Conservation (phyloP, 2,329 filamentous ascomycete species). For the Penicillium psychrosexuale region DNA sequence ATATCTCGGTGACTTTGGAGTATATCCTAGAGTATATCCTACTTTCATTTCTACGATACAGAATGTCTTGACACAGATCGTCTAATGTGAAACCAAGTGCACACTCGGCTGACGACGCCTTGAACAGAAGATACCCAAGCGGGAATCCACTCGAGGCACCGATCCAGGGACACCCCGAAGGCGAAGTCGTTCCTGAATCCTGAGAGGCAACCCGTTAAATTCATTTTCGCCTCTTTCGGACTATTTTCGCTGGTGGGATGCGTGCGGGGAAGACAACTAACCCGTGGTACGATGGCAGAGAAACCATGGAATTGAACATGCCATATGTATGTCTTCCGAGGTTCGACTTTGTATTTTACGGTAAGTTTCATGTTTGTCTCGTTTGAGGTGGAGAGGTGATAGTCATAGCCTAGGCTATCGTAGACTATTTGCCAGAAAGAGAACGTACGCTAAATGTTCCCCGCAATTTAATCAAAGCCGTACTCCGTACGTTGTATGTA, state of each 20-base stretch:
- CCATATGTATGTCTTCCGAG: not conserved
- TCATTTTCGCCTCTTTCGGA: not conserved
- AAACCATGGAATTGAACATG: not conserved
- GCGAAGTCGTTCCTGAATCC: constrained; percentile 2
- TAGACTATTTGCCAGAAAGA: not conserved
- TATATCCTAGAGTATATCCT: not conserved
- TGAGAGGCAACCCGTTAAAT: not conserved
- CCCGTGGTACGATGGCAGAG: not conserved
- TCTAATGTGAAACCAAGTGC: constrained; percentile 5
- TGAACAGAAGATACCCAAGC: not conserved
- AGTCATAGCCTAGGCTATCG: not conserved
- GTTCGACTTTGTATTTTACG: not conserved
- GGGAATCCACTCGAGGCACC: not conserved
- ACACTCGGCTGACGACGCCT: constrained; percentile 15
- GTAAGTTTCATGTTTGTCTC: not conserved
- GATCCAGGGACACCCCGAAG: not conserved
- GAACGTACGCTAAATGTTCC: not conserved
- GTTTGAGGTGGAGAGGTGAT: not conserved
- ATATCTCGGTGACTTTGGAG: not conserved
- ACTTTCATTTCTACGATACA: not conserved
- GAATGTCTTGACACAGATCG: constrained; percentile 10
- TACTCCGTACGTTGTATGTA: not conserved
- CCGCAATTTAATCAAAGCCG: constrained; percentile 1
- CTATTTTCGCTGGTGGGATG: not conserved
- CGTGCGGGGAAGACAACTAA: not conserved